These are phyloP conservation scores for Camellia japonica DNA, from an alignment of 148 eudicot species.

Conservation along the genomic window DNA sequence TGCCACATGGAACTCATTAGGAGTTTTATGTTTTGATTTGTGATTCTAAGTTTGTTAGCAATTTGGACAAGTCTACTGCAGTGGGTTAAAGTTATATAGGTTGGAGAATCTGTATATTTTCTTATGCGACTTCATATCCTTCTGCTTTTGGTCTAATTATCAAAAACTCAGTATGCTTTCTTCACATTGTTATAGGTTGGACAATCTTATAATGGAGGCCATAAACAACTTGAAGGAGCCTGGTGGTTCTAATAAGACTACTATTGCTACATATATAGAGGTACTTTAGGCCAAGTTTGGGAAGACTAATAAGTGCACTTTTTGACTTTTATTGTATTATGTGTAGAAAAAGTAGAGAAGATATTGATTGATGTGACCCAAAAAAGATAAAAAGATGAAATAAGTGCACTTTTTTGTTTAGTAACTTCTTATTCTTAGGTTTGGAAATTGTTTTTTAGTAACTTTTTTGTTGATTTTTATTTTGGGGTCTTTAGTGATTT, in stretches of 20 bases:
- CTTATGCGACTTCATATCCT: neutral
- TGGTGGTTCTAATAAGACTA: conserved; percentile 87
- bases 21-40: neutral
- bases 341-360: no score
- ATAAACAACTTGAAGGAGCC: conserved; percentile 86
- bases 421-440: no score
- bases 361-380: no score
- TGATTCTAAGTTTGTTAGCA: neutral
- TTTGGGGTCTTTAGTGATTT: no score
- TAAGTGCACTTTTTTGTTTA: no score
- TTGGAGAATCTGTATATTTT: neutral
- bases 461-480: no score
- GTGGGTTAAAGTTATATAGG: neutral
- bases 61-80: neutral
- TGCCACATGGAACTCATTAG: neutral
- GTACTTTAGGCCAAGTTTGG: no score
- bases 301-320: no score
- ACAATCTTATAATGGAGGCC: conserved; percentile 92
- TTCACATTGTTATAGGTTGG: conserved; percentile 57
- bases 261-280: conserved; percentile 93
- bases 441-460: no score
- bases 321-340: no score
- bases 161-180: neutral
- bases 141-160: neutral
- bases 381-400: no score